A percentile compares a stretch with the other conserved stretches of the same genome.
These are phyloP conservation scores for maize (Zea mays) DNA, from an alignment of 176 grass and related monocot species.

Conservation along the genomic window Zm-B73-REFERENCE-NAM-5.0 NC_050097.1:201946001-201946500, in stretches of 20 bases:
- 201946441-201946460: conserved; percentile 85
- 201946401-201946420: conserved; percentile 53
- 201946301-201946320: neutral
- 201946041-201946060: neutral
- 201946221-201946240: neutral
- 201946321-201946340: conserved; percentile 36
- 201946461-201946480: conserved; percentile 43
- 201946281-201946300: neutral
- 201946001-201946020: conserved; percentile 65
- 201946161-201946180: conserved; percentile 73
- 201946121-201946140: conserved; percentile 69
- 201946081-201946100: conserved; percentile 94
- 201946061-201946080: conserved; percentile 65
- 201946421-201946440: conserved; percentile 77
- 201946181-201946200: neutral
- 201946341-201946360: conserved; percentile 45
- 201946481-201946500: conserved; percentile 49
- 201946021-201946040: conserved; percentile 37
- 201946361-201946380: conserved; percentile 60
- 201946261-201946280: neutral
- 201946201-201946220: neutral
- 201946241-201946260: neutral
- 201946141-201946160: conserved; percentile 78
- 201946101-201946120: conserved; percentile 82
- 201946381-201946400: conserved; percentile 61